A percentile compares a stretch with the other conserved stretches of the same genome.
Evolutionary conservation across 768 basidiomycete species (phyloP).

Genomic region (Auriscalpium orientale): DNA sequence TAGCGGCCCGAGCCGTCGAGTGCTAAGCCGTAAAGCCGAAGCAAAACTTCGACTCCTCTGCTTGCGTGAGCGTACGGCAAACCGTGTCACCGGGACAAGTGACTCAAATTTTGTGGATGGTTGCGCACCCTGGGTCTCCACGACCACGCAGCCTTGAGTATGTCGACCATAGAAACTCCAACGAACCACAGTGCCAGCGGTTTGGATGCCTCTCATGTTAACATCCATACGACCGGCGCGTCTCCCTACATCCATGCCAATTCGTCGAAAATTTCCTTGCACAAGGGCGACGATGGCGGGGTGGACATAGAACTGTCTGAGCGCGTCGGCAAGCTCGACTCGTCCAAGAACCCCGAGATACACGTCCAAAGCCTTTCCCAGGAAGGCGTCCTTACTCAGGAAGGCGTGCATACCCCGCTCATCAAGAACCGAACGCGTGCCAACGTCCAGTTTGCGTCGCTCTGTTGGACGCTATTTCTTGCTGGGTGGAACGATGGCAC

Average conservation of each 20-base stretch:
- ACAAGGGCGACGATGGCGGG: neutral
- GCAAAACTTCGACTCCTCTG: too few species aligned
- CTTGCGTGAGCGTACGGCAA: too few species aligned
- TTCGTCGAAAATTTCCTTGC: neutral
- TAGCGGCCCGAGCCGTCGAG: too few species aligned
- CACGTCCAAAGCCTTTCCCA: neutral
- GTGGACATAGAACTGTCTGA: neutral
- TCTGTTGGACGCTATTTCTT: neutral
- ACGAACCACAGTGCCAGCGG: too few species aligned
- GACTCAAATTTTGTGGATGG: too few species aligned
- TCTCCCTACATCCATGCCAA: neutral
- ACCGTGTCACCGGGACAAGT: too few species aligned
- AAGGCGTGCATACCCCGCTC: neutral
- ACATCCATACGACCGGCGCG: neutral
- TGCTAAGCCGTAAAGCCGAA: too few species aligned
- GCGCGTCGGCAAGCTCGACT: too few species aligned
- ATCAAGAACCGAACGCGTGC: neutral
- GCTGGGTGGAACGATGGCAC: conserved; percentile 30
- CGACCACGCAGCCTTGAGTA: too few species aligned
- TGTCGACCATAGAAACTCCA: too few species aligned
- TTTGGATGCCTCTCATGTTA: too few species aligned
- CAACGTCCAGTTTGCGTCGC: neutral
- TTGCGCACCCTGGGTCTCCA: too few species aligned
- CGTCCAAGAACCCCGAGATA: neutral
- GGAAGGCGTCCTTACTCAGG: neutral